These are phyloP conservation scores for Letharia columbiana DNA, from an alignment of 495 filamentous ascomycete species.

Conservation along the genomic window DNA sequence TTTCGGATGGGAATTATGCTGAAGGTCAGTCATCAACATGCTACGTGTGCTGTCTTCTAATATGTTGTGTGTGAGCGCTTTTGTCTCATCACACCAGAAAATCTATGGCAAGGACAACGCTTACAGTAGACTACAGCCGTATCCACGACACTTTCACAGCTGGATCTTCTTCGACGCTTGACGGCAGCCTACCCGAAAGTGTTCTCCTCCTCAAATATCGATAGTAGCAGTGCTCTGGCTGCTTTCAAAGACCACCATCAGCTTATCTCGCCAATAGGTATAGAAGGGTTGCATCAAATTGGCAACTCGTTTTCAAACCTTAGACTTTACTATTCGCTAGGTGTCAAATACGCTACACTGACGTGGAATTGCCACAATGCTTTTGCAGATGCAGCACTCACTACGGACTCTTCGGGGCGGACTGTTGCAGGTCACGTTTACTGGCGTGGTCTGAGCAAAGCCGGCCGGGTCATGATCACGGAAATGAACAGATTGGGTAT, in stretches of 20 bases:
- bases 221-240: slow-evolving; percentile 48
- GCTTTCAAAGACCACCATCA: slow-evolving; percentile 49
- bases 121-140: slow-evolving; percentile 40
- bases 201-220: slow-evolving; percentile 53
- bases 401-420: slow-evolving; percentile 28
- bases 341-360: slow-evolving; percentile 85
- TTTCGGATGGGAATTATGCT: slow-evolving; percentile 63
- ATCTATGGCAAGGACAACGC: not conserved
- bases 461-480: slow-evolving; percentile 51
- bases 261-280: slow-evolving; percentile 63
- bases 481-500: slow-evolving; percentile 51
- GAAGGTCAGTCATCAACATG: slow-evolving; percentile 33
- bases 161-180: slow-evolving; percentile 71
- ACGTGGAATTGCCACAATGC: slow-evolving; percentile 92
- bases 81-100: not conserved
- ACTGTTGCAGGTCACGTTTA: slow-evolving; percentile 31
- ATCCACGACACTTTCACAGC: slow-evolving; percentile 66
- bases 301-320: slow-evolving; percentile 75
- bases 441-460: slow-evolving; percentile 59
- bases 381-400: slow-evolving; percentile 77
- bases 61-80: not conserved
- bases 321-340: slow-evolving; percentile 62
- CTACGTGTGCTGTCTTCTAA: slow-evolving; percentile 29
- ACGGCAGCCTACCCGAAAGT: slow-evolving; percentile 55
- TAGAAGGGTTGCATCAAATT: slow-evolving; percentile 93